Percentiles rank a stretch among this genome's conserved stretches.
Evolutionary conservation across 164 flowering plant genomes (phyloP).

Genomic region (Tetracentron sinense): DNA sequence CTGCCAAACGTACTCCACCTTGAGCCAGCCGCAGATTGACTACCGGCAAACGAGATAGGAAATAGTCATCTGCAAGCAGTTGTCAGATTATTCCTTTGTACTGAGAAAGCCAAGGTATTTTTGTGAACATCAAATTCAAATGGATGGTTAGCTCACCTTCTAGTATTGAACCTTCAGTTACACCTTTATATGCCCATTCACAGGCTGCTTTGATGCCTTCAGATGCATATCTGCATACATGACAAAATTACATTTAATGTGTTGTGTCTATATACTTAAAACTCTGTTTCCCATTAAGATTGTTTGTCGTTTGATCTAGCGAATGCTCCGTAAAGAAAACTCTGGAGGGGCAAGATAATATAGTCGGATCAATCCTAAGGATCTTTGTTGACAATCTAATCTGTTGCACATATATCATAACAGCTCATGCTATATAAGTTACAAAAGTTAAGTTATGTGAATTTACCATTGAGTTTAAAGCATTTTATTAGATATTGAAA

Average conservation of each 20-base stretch:
- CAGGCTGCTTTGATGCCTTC: conserved; percentile 78
- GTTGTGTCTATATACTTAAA: too few relatives aligned
- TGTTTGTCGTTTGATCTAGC: too few relatives aligned
- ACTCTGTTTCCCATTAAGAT: too few relatives aligned
- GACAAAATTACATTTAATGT: background rate
- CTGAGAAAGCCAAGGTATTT: background rate
- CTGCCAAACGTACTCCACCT: conserved; percentile 80
- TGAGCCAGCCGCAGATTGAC: conserved; percentile 63
- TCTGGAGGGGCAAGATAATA: too few relatives aligned
- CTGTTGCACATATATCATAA: too few relatives aligned
- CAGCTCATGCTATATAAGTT: too few relatives aligned
- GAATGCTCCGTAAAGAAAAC: too few relatives aligned
- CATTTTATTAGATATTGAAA: too few relatives aligned
- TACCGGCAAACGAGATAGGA: conserved; percentile 56
- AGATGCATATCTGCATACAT: conserved; percentile 76
- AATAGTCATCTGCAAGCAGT: conserved; percentile 66
- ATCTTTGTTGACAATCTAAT: too few relatives aligned
- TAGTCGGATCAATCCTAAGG: too few relatives aligned
- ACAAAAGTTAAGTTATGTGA: too few relatives aligned
- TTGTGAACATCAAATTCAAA: background rate
- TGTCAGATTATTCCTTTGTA: background rate
- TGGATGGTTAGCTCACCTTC: conserved; percentile 36
- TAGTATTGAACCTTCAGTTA: background rate
- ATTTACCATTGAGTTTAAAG: too few relatives aligned
- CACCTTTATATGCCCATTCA: conserved; percentile 16